phyloP scores from a whole-genome alignment of 2,329 filamentous ascomycete genomes.

The Coccinonectria pachysandricola region DNA sequence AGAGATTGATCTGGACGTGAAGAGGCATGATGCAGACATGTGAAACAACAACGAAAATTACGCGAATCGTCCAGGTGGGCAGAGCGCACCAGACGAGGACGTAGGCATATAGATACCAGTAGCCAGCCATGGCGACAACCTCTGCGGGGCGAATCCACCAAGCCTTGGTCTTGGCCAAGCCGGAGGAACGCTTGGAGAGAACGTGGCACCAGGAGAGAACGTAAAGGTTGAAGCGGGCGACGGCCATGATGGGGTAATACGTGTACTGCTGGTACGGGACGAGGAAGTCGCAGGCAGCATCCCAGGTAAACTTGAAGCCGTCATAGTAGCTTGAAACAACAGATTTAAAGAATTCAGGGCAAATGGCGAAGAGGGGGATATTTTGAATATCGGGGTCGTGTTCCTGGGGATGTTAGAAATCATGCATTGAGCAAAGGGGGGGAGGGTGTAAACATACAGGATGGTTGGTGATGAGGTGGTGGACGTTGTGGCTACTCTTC shows the following conservation, averaged over 20 bases:
- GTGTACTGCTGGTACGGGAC: slow-evolving; percentile 54
- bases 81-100: slow-evolving; percentile 50
- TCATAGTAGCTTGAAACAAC: slow-evolving; percentile 58
- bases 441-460: slow-evolving; percentile 28
- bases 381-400: slow-evolving; percentile 55
- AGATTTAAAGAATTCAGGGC: slow-evolving; percentile 53
- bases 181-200: slow-evolving; percentile 41
- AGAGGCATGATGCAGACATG: slow-evolving; percentile 58
- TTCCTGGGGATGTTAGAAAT: slow-evolving; percentile 25
- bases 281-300: slow-evolving; percentile 47
- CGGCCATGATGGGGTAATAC: slow-evolving; percentile 57
- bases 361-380: slow-evolving; percentile 58
- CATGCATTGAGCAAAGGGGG: neutral
- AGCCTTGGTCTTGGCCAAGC: slow-evolving; percentile 45
- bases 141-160: slow-evolving; percentile 61
- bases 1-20: slow-evolving; percentile 62
- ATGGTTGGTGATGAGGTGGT: slow-evolving; percentile 56
- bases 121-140: slow-evolving; percentile 50
- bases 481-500: slow-evolving; percentile 60
- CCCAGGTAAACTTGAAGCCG: slow-evolving; percentile 49
- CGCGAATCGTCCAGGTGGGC: slow-evolving; percentile 45
- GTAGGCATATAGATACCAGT: slow-evolving; percentile 61
- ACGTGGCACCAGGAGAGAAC: slow-evolving; percentile 57
- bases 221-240: slow-evolving; percentile 66
- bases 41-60: slow-evolving; percentile 52